A percentile compares a stretch with the other conserved stretches of the same genome.
Evolutionary conservation across 305 asterid genomes (phyloP).

Genomic region (Fraxinus paxiana): DNA sequence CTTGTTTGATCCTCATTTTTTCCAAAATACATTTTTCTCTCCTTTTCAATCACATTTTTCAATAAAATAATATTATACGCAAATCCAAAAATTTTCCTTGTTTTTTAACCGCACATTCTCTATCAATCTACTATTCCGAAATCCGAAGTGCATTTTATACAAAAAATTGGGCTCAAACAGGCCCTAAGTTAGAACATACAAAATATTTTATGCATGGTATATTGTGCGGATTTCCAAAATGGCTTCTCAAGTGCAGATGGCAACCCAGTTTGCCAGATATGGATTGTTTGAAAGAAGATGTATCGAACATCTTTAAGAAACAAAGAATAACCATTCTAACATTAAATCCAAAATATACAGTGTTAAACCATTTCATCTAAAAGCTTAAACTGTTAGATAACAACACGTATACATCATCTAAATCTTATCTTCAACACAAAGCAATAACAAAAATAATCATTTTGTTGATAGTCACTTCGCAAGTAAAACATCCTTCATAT

Average conservation of each 20-base stretch:
- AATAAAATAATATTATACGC: not conserved
- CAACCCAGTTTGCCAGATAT: slow-evolving; percentile 10
- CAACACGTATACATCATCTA: not conserved
- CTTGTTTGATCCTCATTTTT: not conserved
- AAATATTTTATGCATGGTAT: slow-evolving; percentile 7
- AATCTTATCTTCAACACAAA: not conserved
- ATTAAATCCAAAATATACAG: not conserved
- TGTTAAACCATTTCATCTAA: not conserved
- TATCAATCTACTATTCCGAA: not conserved
- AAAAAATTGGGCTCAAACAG: not conserved
- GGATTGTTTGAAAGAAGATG: not conserved
- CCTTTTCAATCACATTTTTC: not conserved
- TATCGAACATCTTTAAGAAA: slow-evolving; percentile 2
- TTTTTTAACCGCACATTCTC: not conserved
- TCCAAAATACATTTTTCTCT: not conserved
- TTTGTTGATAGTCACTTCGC: not conserved
- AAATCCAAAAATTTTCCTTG: not conserved
- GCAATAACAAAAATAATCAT: not conserved
- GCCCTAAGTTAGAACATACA: not conserved
- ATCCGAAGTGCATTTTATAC: not conserved
- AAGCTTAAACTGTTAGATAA: not conserved
- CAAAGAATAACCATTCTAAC: slow-evolving; percentile 5
- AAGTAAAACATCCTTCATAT: not conserved
- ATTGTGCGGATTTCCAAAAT: slow-evolving; percentile 10
- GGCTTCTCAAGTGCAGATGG: slow-evolving; percentile 1